phyloP scores from a whole-genome alignment of 192 early-diverging fungal species.

The Coemansia sp. region DNA sequence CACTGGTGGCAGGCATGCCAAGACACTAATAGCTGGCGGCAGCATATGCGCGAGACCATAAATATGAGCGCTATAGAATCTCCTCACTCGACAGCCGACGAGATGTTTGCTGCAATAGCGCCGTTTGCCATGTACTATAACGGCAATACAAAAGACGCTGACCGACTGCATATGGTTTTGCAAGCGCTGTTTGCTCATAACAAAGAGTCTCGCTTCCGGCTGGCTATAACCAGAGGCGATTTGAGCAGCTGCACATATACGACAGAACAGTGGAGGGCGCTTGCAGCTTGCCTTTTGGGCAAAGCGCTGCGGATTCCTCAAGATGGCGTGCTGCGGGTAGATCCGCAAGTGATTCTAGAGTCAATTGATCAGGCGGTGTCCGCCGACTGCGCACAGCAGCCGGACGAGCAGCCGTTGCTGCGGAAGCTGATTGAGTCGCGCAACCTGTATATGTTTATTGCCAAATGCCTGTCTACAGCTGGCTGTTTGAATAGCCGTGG shows the following conservation, averaged over 20 bases:
- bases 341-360: constrained; percentile 1
- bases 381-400: neutral
- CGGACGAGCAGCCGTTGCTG: constrained; percentile 10
- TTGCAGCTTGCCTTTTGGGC: constrained; percentile 21
- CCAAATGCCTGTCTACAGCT: constrained; percentile 10
- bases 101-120: constrained; percentile 1
- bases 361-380: neutral
- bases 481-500: neutral
- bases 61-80: constrained; percentile 15
- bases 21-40: constrained; percentile 17
- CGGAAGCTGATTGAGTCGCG: constrained; percentile 14
- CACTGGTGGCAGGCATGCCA: constrained; percentile 37
- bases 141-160: constrained; percentile 11
- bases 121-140: constrained; percentile 38
- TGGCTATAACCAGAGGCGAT: neutral
- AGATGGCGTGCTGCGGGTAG: neutral
- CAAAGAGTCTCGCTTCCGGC: neutral
- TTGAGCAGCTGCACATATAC: neutral
- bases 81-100: neutral
- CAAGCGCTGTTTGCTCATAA: constrained; percentile 16
- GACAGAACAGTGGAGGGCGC: constrained; percentile 13
- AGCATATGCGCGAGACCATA: constrained; percentile 20
- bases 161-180: constrained; percentile 19
- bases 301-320: constrained; percentile 6
- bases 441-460: constrained; percentile 30